A percentile compares a stretch with the other conserved stretches of the same genome.
Evolutionary conservation across 1,284 basidiomycete genomes (phyloP).

Genomic region (Cystobasidium pallidum): DNA sequence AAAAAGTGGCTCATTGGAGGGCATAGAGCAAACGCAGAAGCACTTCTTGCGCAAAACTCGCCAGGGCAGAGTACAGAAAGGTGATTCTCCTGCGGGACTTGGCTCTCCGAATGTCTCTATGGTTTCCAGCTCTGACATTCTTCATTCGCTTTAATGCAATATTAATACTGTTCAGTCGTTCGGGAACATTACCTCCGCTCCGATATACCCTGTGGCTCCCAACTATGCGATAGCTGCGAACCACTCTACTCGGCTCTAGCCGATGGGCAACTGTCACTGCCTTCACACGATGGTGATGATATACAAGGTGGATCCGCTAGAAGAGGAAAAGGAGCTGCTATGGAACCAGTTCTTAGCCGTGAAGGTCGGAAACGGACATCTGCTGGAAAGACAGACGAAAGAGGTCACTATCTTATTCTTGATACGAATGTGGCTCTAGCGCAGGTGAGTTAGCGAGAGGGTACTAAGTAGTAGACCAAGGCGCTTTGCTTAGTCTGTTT

Average conservation of each 20-base stretch:
- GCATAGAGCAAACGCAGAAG: slow-evolving; percentile 46
- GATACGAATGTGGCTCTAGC: slow-evolving; percentile 96
- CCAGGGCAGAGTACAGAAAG: slow-evolving; percentile 88
- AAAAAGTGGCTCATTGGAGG: slow-evolving; percentile 1
- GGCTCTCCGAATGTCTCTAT: too few relatives aligned
- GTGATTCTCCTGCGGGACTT: too few relatives aligned
- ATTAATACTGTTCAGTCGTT: slow-evolving; percentile 65
- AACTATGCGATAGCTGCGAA: slow-evolving; percentile 63
- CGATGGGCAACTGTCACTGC: slow-evolving; percentile 60
- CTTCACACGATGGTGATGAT: slow-evolving; percentile 61
- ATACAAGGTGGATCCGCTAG: slow-evolving; percentile 39
- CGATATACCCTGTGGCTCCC: slow-evolving; percentile 88
- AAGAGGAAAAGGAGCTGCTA: slow-evolving; percentile 42
- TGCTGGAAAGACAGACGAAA: slow-evolving; percentile 46
- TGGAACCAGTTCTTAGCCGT: slow-evolving; percentile 66
- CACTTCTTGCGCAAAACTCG: slow-evolving; percentile 72
- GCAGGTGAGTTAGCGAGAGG: slow-evolving; percentile 64
- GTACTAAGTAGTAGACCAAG: slow-evolving; percentile 6
- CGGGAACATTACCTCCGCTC: slow-evolving; percentile 91
- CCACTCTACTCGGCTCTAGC: slow-evolving; percentile 62
- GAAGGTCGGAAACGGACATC: slow-evolving; percentile 47
- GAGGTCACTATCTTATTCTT: slow-evolving; percentile 76
- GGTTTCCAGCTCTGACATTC: background rate
- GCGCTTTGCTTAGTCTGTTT: background rate
- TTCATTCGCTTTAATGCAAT: background rate